Base-by-base conservation (phyloP, 2,329 filamentous ascomycete genomes). In the Cladorrhinum sp. region DNA sequence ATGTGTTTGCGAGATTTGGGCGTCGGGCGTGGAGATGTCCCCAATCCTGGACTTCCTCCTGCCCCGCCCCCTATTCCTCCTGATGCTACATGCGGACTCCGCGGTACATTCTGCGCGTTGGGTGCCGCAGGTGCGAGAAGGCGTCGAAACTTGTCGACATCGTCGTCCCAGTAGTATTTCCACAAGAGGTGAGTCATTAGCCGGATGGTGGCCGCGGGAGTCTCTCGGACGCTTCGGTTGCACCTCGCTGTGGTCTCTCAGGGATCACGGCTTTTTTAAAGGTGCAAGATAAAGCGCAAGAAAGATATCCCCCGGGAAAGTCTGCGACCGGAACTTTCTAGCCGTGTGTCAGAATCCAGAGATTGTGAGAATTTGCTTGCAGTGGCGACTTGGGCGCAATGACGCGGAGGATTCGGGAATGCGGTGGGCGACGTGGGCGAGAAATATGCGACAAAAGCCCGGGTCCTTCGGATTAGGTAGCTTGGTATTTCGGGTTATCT, bases 131-230 rank as follows among this genome's bases (percentile, higher is more conserved):
- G 86, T 72, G 88, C 88, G 84, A 99, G 84, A 73, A 96, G 85
- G 80, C 89, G 89, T 79, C 90, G 89, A 84, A 99, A 98, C 74
- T 81, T 87, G 75, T 96, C 93, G 86, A 96, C 90, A 86, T 99
- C 92, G 84, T 97, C 91, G 86, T 97, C 90, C 82, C 96, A 89
- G 76, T 93, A 98, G 76, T 86, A 91, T 84, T 92, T 93, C 93
- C 93, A 97, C 76, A 99, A 87, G 85, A 90, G 85, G 81, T 92
- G 89, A 88, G 91, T 98, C 93, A 98, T 75, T 69, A 68, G 70
- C 65, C 60, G 64, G 48, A 63, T 58, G 57, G 32, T 48, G 95
- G 86, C 86, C 86, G 79, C 74, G 76, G 69, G 68, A 70, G 64
- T 58, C 64, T 64, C 65, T 68, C 65, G 70, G 29, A 55, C 66